These are phyloP conservation scores for Aspergillus terreus DNA, from an alignment of 2,329 filamentous ascomycete genomes.

Conservation along the genomic window DNA sequence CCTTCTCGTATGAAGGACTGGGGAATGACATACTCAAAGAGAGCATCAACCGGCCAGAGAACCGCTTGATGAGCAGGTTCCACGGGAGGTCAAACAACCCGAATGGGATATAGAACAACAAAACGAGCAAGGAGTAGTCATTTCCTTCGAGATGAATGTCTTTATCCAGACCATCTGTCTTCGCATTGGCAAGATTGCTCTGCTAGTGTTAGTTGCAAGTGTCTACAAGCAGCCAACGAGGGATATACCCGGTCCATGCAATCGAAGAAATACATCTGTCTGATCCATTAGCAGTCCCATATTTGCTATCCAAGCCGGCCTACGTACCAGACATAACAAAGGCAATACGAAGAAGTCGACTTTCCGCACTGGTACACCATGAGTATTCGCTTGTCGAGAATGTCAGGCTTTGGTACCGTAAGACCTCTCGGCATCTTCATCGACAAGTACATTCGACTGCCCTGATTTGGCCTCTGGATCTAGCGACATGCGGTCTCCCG, in stretches of 20 bases:
- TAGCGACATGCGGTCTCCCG: neutral
- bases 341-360: constrained; percentile 44
- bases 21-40: constrained; percentile 21
- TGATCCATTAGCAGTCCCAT: neutral
- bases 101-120: constrained; percentile 52
- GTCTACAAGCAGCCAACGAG: neutral
- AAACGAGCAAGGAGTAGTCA: constrained; percentile 34
- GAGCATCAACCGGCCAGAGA: constrained; percentile 42
- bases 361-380: constrained; percentile 23
- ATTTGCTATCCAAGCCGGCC: constrained; percentile 2
- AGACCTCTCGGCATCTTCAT: constrained; percentile 29
- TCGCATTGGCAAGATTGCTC: constrained; percentile 45
- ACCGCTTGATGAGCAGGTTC: constrained; percentile 35
- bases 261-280: constrained; percentile 39
- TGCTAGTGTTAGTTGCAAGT: constrained; percentile 18
- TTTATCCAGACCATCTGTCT: constrained; percentile 47
- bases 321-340: constrained; percentile 36
- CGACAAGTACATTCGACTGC: constrained; percentile 22
- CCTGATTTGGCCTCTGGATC: constrained; percentile 19
- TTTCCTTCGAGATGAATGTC: constrained; percentile 36
- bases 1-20: neutral
- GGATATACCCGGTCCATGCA: constrained; percentile 24
- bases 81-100: constrained; percentile 49
- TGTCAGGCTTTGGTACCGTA: constrained; percentile 26
- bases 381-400: neutral